A percentile compares a stretch with the other conserved stretches of the same genome.
Evolutionary conservation across 1,284 basidiomycete genomes (phyloP).

Genomic region (Ganoderma resinaceum): DNA sequence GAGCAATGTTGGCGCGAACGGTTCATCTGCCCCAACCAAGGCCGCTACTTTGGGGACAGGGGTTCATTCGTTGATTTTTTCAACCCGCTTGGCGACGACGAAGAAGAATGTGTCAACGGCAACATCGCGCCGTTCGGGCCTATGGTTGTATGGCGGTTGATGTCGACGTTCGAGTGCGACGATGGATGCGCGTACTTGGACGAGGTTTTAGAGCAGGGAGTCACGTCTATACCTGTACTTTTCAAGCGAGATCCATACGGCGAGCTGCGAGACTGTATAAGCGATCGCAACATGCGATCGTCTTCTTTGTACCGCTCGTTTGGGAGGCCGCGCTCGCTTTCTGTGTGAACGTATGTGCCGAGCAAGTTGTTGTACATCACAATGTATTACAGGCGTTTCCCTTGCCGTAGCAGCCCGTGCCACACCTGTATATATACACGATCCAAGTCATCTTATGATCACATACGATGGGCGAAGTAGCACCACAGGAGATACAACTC

Average conservation of each 20-base stretch:
- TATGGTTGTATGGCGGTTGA: background rate
- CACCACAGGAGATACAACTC: too few species aligned
- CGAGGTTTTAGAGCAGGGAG: background rate
- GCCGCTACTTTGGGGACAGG: background rate
- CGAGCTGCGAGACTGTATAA: too few species aligned
- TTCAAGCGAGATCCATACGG: background rate
- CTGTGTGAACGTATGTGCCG: too few species aligned
- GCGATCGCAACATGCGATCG: too few species aligned
- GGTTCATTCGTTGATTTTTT: background rate
- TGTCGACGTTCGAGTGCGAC: background rate
- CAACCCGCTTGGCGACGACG: background rate
- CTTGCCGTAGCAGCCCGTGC: too few species aligned
- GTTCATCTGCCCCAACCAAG: background rate
- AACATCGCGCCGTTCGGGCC: background rate
- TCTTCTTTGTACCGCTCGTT: too few species aligned
- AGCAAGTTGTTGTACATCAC: too few species aligned
- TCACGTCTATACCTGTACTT: background rate
- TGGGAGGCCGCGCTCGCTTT: too few species aligned
- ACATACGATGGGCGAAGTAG: too few species aligned
- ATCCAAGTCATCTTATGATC: too few species aligned
- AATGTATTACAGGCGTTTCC: too few species aligned
- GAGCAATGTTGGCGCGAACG: background rate
- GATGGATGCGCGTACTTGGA: background rate
- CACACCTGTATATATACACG: too few species aligned
- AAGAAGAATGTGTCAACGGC: background rate